A percentile compares a stretch with the other conserved stretches of the same genome.
Evolutionary conservation across 805 yeast species (phyloP).

Genomic region (Suhomyces sp.): DNA sequence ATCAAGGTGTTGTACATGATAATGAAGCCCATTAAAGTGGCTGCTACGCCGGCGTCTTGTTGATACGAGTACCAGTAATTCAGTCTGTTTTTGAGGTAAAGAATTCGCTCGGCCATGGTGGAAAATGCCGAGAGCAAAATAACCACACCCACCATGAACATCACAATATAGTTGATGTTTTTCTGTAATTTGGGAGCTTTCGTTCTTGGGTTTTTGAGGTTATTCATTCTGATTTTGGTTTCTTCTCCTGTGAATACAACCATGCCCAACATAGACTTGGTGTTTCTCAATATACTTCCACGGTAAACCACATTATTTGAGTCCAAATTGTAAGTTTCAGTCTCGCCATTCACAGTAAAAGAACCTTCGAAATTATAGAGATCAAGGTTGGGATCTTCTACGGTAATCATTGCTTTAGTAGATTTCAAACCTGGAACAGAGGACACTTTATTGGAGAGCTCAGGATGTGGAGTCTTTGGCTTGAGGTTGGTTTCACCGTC

Average conservation of each 20-base stretch:
- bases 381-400: slow-evolving; percentile 91
- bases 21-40: slow-evolving; percentile 91
- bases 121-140: slow-evolving; percentile 72
- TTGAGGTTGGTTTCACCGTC: slow-evolving; percentile 97
- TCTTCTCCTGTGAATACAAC: slow-evolving; percentile 95
- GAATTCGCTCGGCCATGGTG: slow-evolving; percentile 70
- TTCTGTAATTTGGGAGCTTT: slow-evolving; percentile 91
- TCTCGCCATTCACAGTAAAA: slow-evolving; percentile 37
- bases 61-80: slow-evolving; percentile 69
- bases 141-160: slow-evolving; percentile 85
- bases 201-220: slow-evolving; percentile 80
- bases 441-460: slow-evolving; percentile 50
- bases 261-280: slow-evolving; percentile 68
- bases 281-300: slow-evolving; percentile 87
- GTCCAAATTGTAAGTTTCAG: slow-evolving; percentile 54
- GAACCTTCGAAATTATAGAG: slow-evolving; percentile 90
- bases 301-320: slow-evolving; percentile 84
- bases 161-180: slow-evolving; percentile 76
- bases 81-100: slow-evolving; percentile 38
- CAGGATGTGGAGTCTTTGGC: slow-evolving; percentile 64
- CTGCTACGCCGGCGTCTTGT: slow-evolving; percentile 78
- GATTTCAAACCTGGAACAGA: slow-evolving; percentile 50
- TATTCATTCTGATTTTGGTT: slow-evolving; percentile 92
- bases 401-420: slow-evolving; percentile 53
- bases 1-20: slow-evolving; percentile 97